These are phyloP conservation scores for Ustilago esculenta DNA, from an alignment of 1,284 basidiomycete species.

Conservation along the genomic window DNA sequence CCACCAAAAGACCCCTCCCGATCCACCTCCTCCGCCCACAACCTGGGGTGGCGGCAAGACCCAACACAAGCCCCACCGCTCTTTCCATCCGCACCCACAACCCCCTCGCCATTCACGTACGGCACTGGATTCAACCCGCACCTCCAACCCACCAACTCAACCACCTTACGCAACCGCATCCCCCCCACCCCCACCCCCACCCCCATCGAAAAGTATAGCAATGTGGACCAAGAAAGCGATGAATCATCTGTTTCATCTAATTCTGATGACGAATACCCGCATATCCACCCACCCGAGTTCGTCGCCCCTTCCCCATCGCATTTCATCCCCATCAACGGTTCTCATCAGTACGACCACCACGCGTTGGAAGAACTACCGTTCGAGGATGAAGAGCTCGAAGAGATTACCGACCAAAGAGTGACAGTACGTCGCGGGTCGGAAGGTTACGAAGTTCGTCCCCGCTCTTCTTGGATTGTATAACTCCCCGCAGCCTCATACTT, in stretches of 20 bases:
- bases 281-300: too few relatives aligned
- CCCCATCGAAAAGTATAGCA: too few relatives aligned
- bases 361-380: background rate
- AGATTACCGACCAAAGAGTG: background rate
- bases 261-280: conserved; percentile 36
- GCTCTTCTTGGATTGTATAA: conserved; percentile 13
- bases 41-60: conserved; percentile 13
- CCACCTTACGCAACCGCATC: background rate
- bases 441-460: conserved; percentile 45
- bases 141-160: conserved; percentile 12
- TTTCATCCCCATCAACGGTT: too few relatives aligned
- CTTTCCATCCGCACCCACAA: conserved; percentile 43
- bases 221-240: background rate
- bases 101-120: conserved; percentile 82
- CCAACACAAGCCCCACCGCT: background rate
- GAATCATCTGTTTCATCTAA: conserved; percentile 7
- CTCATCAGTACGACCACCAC: too few relatives aligned
- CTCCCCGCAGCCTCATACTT: too few relatives aligned
- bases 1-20: conserved; percentile 70
- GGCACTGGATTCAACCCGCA: conserved; percentile 71
- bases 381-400: conserved; percentile 1
- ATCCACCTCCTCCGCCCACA: background rate
- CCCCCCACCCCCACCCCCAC: too few relatives aligned
- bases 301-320: too few relatives aligned
- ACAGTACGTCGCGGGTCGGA: conserved; percentile 35